Percentiles rank a stretch among this genome's conserved stretches.
phyloP scores from a whole-genome alignment of 2,329 filamentous ascomycete genomes.

The Diaporthe ilicicola region DNA sequence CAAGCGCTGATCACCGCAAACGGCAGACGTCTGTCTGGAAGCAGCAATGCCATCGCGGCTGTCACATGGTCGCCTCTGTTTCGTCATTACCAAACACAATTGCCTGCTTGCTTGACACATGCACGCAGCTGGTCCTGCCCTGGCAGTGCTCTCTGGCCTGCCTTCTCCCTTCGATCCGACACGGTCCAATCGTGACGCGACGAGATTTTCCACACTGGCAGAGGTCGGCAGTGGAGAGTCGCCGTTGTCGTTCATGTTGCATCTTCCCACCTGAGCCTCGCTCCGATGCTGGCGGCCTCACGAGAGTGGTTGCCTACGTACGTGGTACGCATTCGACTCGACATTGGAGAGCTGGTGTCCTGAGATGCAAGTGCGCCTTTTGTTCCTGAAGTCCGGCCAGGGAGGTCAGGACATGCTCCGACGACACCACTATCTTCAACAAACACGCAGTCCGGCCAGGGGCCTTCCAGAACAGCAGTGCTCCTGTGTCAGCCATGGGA shows the following conservation, averaged over 20 bases:
- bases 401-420: too few species aligned
- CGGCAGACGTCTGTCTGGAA: background rate
- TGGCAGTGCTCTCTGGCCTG: too few species aligned
- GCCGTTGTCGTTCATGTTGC: too few species aligned
- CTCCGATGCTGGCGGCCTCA: too few species aligned
- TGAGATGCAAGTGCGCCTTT: background rate
- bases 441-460: background rate
- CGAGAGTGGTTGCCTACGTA: background rate
- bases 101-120: background rate
- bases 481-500: background rate
- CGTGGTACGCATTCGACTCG: too few species aligned
- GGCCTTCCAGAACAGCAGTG: background rate
- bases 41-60: background rate
- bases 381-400: too few species aligned
- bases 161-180: background rate
- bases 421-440: background rate
- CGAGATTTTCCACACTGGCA: background rate
- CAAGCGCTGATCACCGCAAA: background rate
- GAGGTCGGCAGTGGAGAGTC: too few species aligned
- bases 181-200: too few species aligned
- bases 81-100: background rate
- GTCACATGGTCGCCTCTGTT: background rate
- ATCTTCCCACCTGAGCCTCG: too few species aligned
- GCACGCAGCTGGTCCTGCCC: background rate
- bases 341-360: too few species aligned